Evolutionary conservation across 148 eudicot species (phyloP), one percentile per base, ranked within the genome.

Genomic region (Vaccinium macrocarpon): DNA sequence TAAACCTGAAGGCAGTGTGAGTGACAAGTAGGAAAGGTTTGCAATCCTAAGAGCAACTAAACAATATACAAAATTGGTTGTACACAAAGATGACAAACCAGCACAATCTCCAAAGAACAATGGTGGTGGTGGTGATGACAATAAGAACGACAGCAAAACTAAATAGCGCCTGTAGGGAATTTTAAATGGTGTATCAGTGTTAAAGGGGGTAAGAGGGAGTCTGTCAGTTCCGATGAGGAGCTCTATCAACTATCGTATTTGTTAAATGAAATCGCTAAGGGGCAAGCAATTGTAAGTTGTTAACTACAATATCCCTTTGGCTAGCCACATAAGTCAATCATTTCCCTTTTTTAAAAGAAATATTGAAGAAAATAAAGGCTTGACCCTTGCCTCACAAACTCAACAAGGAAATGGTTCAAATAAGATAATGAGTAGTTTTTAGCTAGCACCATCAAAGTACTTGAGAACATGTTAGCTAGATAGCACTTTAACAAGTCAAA

Each of bases 81-180:
- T 7, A 16, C 19, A 79, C 19, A 32, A 57, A 19, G 81, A 48
- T 46, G 51, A 46, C 25, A 38, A 72, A 46, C 78, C 49, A 46
- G 8, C 25, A 29, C 19, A 15, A 27, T 73, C 16, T 72, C 15
- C 14, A 32, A 35, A 72, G 2, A 38, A 32, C 5, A 38, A 74
- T 74, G 53, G n/a, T 35, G 76, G 48, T 72, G 76, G n/a, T 35
- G 76, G 76, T 4, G n/a, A 75, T 48, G 49, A 75, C 78, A 74
- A 73, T 35, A 72, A 72, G 18, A 73, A 73, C 14, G 48, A 42
- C 21, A 73, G 77, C 25, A 73, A 14, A 56, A 72, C 52, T 21
- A 74, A 75, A n/a, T 23, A 55, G 38, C 72, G 25, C 38, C 35
- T 25, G 38, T 25, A 25, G 35, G 35, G 25, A 66, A 38, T 66